A percentile compares a stretch with the other conserved stretches of the same genome.
Conservation (phyloP, 495 filamentous ascomycete genomes). For the Cercophora samala region DNA sequence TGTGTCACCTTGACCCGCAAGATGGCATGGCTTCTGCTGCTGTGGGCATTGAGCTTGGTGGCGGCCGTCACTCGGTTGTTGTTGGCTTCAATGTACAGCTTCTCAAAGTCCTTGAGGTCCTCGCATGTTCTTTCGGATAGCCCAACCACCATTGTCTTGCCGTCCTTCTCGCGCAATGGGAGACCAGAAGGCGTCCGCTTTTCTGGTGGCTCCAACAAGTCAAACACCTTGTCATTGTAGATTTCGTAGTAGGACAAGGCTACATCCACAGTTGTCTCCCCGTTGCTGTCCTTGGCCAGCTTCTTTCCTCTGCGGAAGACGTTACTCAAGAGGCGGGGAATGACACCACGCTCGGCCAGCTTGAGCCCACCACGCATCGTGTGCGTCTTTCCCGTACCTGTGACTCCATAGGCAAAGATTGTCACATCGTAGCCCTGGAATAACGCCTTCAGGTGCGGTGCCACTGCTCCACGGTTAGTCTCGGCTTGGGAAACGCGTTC, state of each 20-base stretch:
- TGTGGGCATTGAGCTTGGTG: constrained; percentile 95
- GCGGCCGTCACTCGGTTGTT: constrained; percentile 86
- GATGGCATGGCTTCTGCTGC: constrained; percentile 89
- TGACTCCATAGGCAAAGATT: constrained; percentile 93
- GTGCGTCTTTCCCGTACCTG: constrained; percentile 94
- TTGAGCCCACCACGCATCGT: constrained; percentile 95
- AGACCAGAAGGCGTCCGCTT: constrained; percentile 83
- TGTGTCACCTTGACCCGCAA: constrained; percentile 84
- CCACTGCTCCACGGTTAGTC: constrained; percentile 38
- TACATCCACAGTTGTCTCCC: constrained; percentile 69
- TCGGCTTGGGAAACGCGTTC: not conserved
- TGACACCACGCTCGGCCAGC: constrained; percentile 84
- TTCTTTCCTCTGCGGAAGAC: constrained; percentile 85
- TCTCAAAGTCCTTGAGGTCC: constrained; percentile 88
- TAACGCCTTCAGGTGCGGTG: constrained; percentile 74
- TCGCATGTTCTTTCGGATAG: constrained; percentile 82
- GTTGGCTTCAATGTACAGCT: constrained; percentile 90
- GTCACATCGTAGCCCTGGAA: constrained; percentile 94
- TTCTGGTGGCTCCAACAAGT: constrained; percentile 87
- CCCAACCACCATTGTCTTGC: constrained; percentile 90
- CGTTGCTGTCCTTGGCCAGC: constrained; percentile 78
- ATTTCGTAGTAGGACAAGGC: constrained; percentile 96
- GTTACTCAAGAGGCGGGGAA: constrained; percentile 80
- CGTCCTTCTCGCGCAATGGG: constrained; percentile 79
- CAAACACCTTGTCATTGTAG: constrained; percentile 94